Conservation (phyloP, 2,329 filamentous ascomycete genomes). For the Colletotrichum paranaense region DNA sequence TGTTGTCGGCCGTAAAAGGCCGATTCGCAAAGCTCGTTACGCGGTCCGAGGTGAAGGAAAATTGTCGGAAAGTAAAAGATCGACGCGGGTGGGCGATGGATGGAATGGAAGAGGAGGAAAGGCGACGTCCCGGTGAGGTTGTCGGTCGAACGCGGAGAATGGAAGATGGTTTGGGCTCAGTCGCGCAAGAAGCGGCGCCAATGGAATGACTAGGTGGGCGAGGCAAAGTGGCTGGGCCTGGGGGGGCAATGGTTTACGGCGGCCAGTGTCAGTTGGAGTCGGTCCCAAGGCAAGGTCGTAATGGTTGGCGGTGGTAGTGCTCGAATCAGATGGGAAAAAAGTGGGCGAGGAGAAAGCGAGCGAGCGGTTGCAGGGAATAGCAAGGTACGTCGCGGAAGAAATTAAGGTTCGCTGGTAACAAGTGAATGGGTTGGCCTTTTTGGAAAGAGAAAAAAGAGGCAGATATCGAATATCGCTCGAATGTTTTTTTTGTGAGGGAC, state of each 20-base stretch:
- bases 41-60: constrained; percentile 31
- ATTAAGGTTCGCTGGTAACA: constrained; percentile 28
- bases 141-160: constrained; percentile 36
- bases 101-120: constrained; percentile 24
- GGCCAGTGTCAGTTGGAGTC: not conserved
- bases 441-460: not conserved
- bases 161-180: constrained; percentile 35
- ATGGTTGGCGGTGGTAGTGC: constrained; percentile 10
- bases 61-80: constrained; percentile 20
- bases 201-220: constrained; percentile 33
- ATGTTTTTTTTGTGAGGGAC: not conserved
- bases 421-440: constrained; percentile 22
- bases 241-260: constrained; percentile 11
- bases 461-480: constrained; percentile 22
- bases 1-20: constrained; percentile 42
- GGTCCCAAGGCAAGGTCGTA: constrained; percentile 11
- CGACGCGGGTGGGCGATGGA: constrained; percentile 31
- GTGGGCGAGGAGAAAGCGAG: constrained; percentile 21
- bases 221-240: constrained; percentile 33
- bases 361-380: constrained; percentile 30
- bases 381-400: constrained; percentile 13
- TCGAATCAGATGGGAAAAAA: constrained; percentile 32
- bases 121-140: constrained; percentile 25
- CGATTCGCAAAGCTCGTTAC: constrained; percentile 33
- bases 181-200: constrained; percentile 36